phyloP scores from a whole-genome alignment of 108 stramenopile genomes.

The Chaetoceros muelleri region DNA sequence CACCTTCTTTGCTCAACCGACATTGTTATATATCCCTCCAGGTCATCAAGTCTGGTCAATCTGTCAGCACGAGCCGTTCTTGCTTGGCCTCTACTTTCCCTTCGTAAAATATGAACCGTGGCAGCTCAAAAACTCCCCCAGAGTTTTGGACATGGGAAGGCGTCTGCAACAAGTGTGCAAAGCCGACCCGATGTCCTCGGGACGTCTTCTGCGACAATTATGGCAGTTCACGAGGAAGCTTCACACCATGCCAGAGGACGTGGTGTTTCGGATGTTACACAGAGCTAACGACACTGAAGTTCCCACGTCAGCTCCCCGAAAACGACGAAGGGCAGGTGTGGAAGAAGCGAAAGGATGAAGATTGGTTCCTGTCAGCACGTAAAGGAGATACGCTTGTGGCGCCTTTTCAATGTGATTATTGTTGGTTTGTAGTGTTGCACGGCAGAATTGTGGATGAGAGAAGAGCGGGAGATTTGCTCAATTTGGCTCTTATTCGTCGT shows the following conservation, averaged over 20 bases:
- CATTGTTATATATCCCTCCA: constrained; percentile 1
- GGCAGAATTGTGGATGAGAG: neutral
- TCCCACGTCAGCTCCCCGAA: too few relatives aligned
- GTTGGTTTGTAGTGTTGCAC: neutral
- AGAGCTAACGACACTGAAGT: too few relatives aligned
- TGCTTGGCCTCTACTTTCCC: constrained; percentile 7
- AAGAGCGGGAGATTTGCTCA: neutral
- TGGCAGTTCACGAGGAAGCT: neutral
- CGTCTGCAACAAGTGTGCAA: constrained; percentile 3
- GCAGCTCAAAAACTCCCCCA: constrained; percentile 7
- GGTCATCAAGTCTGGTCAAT: constrained; percentile 1
- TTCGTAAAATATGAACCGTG: constrained; percentile 1
- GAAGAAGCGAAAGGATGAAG: neutral
- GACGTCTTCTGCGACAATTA: neutral
- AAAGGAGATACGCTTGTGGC: neutral
- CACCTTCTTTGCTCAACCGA: constrained; percentile 1
- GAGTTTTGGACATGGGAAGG: constrained; percentile 3
- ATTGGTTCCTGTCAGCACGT: neutral
- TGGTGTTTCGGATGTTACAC: constrained; percentile 13
- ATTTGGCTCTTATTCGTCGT: neutral
- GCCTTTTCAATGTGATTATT: constrained; percentile 2
- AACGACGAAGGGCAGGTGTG: neutral
- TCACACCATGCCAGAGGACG: constrained; percentile 4
- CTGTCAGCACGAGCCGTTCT: neutral
- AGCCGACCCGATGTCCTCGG: neutral